These are phyloP conservation scores for Colletotrichum costaricense DNA, from an alignment of 2,329 filamentous ascomycete genomes.

Conservation along the genomic window DNA sequence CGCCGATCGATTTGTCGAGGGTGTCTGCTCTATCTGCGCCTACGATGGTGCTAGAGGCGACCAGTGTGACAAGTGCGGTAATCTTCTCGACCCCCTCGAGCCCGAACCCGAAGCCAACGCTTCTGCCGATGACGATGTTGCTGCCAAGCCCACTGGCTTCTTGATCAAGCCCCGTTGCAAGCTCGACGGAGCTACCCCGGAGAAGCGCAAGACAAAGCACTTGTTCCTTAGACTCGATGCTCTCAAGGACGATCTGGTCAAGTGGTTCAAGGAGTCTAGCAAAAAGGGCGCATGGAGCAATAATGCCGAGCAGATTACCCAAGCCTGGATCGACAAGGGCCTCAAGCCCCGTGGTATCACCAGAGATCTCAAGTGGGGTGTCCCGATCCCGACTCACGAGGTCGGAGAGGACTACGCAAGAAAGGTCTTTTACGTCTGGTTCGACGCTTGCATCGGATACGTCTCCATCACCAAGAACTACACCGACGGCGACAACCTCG, in stretches of 20 bases:
- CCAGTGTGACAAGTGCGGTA: conserved; percentile 75
- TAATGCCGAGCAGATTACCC: conserved; percentile 81
- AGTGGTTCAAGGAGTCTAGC: conserved; percentile 81
- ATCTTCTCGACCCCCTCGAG: conserved; percentile 77
- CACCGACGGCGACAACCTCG: conserved; percentile 65
- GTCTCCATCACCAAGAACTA: conserved; percentile 95
- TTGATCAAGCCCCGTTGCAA: conserved; percentile 92
- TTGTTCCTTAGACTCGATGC: conserved; percentile 90
- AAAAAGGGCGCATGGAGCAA: conserved; percentile 80
- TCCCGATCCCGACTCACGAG: conserved; percentile 62
- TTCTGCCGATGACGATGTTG: conserved; percentile 43
- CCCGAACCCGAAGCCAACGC: conserved; percentile 52
- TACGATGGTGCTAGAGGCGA: conserved; percentile 79
- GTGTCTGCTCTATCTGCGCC: conserved; percentile 79
- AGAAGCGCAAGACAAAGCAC: conserved; percentile 87
- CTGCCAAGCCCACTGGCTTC: conserved; percentile 52
- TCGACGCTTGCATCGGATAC: conserved; percentile 64
- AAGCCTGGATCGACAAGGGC: conserved; percentile 85
- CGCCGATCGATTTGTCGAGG: conserved; percentile 88
- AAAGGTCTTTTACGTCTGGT: conserved; percentile 83
- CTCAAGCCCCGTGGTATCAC: conserved; percentile 90
- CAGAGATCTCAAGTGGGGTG: conserved; percentile 91
- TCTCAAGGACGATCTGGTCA: conserved; percentile 79
- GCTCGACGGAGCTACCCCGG: conserved; percentile 84
- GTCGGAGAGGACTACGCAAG: conserved; percentile 64